phyloP scores from a whole-genome alignment of 768 basidiomycete species.

The Boletales sp. region DNA sequence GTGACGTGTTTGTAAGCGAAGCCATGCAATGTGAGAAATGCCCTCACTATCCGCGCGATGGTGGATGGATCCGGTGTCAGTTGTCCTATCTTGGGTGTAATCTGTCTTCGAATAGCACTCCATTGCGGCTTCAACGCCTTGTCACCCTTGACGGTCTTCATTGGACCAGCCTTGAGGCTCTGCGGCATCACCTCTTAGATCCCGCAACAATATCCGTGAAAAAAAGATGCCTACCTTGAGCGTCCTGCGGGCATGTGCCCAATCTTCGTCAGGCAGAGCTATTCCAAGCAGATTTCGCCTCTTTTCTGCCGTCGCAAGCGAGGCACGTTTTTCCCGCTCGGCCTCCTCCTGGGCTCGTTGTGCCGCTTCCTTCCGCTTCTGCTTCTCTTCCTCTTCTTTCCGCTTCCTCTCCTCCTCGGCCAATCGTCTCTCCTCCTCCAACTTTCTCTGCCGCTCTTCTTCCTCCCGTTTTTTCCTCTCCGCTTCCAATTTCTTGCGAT shows the following conservation, averaged over 20 bases:
- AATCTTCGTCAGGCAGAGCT: slow-evolving; percentile 59
- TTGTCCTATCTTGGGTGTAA: slow-evolving; percentile 86
- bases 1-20: slow-evolving; percentile 9
- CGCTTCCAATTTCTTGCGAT: slow-evolving; percentile 48
- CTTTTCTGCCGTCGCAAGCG: slow-evolving; percentile 36
- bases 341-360: slow-evolving; percentile 32
- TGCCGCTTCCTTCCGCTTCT: slow-evolving; percentile 29
- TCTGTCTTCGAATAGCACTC: slow-evolving; percentile 67
- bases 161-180: slow-evolving; percentile 60
- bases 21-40: slow-evolving; percentile 3
- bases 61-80: slow-evolving; percentile 65
- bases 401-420: slow-evolving; percentile 42
- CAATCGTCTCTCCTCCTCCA: slow-evolving; percentile 45
- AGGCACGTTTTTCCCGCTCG: slow-evolving; percentile 34
- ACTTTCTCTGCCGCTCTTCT: slow-evolving; percentile 43
- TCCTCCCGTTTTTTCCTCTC: slow-evolving; percentile 52
- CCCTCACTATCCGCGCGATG: slow-evolving; percentile 63
- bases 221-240: slow-evolving; percentile 44
- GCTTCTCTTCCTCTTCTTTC: slow-evolving; percentile 41
- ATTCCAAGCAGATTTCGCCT: slow-evolving; percentile 46
- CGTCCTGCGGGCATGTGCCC: slow-evolving; percentile 51
- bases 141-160: slow-evolving; percentile 61
- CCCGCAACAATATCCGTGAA: slow-evolving; percentile 17
- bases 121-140: slow-evolving; percentile 55
- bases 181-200: slow-evolving; percentile 30